Evolutionary conservation across 176 grass and related monocot genomes (phyloP).

Genomic region (Metroxylon sagu): DNA sequence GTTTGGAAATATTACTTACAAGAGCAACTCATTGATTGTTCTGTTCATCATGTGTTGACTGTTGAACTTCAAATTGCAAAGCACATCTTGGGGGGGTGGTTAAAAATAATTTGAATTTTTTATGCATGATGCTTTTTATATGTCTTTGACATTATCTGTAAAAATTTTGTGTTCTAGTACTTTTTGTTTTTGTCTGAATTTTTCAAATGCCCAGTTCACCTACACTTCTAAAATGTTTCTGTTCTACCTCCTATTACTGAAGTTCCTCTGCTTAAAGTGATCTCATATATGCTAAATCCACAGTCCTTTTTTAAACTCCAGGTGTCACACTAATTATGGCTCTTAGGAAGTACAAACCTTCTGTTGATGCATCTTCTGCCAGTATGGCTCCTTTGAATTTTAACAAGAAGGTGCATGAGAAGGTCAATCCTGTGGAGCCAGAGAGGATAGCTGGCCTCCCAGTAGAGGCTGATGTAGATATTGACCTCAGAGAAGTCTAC

Average conservation of each 20-base stretch:
- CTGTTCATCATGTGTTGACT: too few relatives aligned
- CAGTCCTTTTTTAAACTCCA: constrained; percentile 7
- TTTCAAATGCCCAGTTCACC: too few relatives aligned
- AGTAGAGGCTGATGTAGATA: constrained; percentile 45
- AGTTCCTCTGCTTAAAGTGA: not conserved
- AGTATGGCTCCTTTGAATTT: constrained; percentile 51
- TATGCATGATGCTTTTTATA: too few relatives aligned
- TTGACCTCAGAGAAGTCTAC: constrained; percentile 89
- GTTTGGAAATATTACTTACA: not conserved
- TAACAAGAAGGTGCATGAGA: constrained; percentile 41
- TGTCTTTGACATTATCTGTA: too few relatives aligned
- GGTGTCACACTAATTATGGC: constrained; percentile 40
- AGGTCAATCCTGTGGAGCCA: constrained; percentile 34
- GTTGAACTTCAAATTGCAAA: too few relatives aligned
- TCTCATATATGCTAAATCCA: constrained; percentile 3
- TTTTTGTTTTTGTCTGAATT: too few relatives aligned
- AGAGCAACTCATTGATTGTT: too few relatives aligned
- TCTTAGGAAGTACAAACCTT: constrained; percentile 61
- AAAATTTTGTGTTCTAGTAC: too few relatives aligned
- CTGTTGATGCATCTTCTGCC: constrained; percentile 30
- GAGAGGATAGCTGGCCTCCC: constrained; percentile 30
- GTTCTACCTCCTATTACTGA: constrained; percentile 2
- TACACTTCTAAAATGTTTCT: not conserved
- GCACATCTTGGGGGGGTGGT: too few relatives aligned
- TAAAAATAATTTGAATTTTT: too few relatives aligned